Conservation (phyloP, 768 basidiomycete genomes). For the Tricholoma furcatifolium region DNA sequence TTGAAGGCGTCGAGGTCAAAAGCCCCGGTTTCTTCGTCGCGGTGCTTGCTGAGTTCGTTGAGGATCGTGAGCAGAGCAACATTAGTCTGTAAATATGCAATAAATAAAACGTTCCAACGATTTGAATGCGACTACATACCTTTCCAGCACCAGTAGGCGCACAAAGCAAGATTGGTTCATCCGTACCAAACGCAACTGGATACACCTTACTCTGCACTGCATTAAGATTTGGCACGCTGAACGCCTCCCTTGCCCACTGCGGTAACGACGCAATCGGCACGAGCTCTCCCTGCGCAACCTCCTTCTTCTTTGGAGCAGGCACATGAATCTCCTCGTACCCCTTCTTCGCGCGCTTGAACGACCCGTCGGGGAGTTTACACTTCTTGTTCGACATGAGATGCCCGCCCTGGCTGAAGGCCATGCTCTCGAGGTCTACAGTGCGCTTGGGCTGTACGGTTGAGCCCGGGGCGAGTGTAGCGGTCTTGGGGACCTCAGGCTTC, state of each 20-base stretch:
- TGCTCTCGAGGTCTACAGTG: constrained; percentile 84
- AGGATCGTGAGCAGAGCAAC: constrained; percentile 96
- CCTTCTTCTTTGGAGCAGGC: constrained; percentile 84
- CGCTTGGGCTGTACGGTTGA: constrained; percentile 83
- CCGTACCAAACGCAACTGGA: constrained; percentile 91
- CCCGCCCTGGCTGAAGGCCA: constrained; percentile 96
- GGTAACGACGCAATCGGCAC: constrained; percentile 76
- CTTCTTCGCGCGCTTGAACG: constrained; percentile 94
- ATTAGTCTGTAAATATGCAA: constrained; percentile 71
- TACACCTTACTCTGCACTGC: constrained; percentile 91
- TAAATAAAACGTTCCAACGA: constrained; percentile 12
- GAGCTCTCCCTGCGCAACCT: constrained; percentile 58
- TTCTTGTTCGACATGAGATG: constrained; percentile 99
- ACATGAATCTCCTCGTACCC: constrained; percentile 99
- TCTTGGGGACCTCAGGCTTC: constrained; percentile 66
- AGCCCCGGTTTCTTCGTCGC: constrained; percentile 74
- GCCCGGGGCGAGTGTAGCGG: constrained; percentile 84
- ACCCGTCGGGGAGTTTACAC: constrained; percentile 95
- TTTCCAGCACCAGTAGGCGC: constrained; percentile 99
- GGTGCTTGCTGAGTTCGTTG: constrained; percentile 84
- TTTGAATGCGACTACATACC: constrained; percentile 48
- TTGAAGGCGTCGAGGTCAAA: constrained; percentile 93
- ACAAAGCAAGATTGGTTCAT: constrained; percentile 93
- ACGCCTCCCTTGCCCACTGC: constrained; percentile 85
- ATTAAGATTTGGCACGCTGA: constrained; percentile 80